Evolutionary conservation across 257 asterid species (phyloP).

Genomic region (Craterostigma plantagineum): DNA sequence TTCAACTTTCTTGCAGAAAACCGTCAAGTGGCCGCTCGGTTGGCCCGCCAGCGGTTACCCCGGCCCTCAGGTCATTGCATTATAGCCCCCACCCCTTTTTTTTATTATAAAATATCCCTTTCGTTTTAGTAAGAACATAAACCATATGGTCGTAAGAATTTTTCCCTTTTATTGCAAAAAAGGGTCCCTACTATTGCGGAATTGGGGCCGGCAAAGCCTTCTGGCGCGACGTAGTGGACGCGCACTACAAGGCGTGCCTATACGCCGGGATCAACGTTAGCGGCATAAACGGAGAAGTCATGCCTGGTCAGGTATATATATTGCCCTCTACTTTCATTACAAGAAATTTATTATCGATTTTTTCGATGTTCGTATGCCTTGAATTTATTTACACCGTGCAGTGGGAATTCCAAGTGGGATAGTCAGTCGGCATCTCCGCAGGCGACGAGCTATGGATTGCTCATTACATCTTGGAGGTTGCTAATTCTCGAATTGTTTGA

Average conservation of each 20-base stretch:
- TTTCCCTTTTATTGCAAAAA: not conserved
- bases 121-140: not conserved
- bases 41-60: constrained; percentile 92
- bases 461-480: too few species aligned
- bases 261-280: too few species aligned
- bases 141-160: not conserved
- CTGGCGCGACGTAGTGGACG: constrained; percentile 72
- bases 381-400: too few species aligned
- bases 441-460: too few species aligned
- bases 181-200: constrained; percentile 95
- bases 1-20: constrained; percentile 64
- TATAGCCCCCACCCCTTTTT: too few species aligned
- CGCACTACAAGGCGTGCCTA: constrained; percentile 75
- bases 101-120: not conserved
- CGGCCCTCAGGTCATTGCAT: constrained; percentile 99
- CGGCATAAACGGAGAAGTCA: constrained; percentile 79
- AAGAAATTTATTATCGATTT: too few species aligned
- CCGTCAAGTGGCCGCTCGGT: constrained; percentile 81
- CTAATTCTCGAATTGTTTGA: too few species aligned
- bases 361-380: too few species aligned
- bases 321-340: not conserved
- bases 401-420: too few species aligned
- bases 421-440: too few species aligned
- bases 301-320: constrained; percentile 73
- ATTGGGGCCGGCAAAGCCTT: constrained; percentile 79